These are phyloP conservation scores for Botrytis sinoallii DNA, from an alignment of 2,329 filamentous ascomycete genomes.

Conservation along the genomic window DNA sequence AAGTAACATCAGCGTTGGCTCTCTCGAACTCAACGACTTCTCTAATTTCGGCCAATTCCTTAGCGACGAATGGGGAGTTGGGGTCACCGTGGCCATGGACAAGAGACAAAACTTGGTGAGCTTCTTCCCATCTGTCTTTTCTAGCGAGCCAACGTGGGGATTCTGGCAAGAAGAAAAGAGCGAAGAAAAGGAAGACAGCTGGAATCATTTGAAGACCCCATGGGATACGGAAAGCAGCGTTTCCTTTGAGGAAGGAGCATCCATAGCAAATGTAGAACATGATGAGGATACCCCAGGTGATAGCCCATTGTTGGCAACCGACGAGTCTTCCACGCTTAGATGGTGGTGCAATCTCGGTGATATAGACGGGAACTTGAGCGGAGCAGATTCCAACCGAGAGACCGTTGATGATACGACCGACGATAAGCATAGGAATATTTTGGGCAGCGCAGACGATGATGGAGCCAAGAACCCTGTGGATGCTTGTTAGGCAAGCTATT, in stretches of 20 bases:
- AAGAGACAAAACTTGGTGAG: slow-evolving; percentile 39
- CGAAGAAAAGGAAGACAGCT: slow-evolving; percentile 54
- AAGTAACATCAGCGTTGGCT: slow-evolving; percentile 64
- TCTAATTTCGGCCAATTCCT: slow-evolving; percentile 70
- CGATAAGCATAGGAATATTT: slow-evolving; percentile 51
- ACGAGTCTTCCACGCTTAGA: slow-evolving; percentile 62
- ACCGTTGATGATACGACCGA: slow-evolving; percentile 59
- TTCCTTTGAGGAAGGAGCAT: slow-evolving; percentile 22
- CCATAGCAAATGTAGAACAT: slow-evolving; percentile 69
- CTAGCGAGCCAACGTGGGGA: slow-evolving; percentile 63
- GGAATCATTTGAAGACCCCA: slow-evolving; percentile 65
- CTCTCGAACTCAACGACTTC: slow-evolving; percentile 76
- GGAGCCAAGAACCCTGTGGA: slow-evolving; percentile 57
- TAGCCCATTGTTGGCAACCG: slow-evolving; percentile 61
- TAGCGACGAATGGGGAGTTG: slow-evolving; percentile 61
- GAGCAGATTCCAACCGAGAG: slow-evolving; percentile 60
- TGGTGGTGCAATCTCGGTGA: slow-evolving; percentile 62
- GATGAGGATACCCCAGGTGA: slow-evolving; percentile 64
- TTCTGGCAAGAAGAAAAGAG: slow-evolving; percentile 59
- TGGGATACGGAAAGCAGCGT: slow-evolving; percentile 58
- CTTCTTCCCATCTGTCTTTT: slow-evolving; percentile 61
- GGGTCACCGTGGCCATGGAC: slow-evolving; percentile 64
- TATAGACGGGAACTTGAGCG: slow-evolving; percentile 65
- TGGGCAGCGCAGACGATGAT: slow-evolving; percentile 57
- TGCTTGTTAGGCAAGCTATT: background rate